A percentile compares a stretch with the other conserved stretches of the same genome.
Evolutionary conservation across 306 rosid genomes (phyloP).

Genomic region (Geum urbanum): DNA sequence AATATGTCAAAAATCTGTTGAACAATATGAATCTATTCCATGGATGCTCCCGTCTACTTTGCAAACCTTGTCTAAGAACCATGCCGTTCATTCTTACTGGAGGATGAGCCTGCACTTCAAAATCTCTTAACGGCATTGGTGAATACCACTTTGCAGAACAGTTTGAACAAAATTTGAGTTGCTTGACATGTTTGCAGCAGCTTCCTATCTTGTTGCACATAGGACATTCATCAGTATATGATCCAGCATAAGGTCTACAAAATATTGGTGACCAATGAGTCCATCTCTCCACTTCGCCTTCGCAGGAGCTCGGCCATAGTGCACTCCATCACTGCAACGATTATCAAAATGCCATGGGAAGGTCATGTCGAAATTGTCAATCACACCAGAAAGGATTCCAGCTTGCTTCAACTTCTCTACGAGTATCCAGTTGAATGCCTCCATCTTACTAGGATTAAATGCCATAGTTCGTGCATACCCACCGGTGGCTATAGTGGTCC

Average conservation of each 20-base stretch:
- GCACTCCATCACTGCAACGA: constrained; percentile 83
- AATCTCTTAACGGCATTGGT: background rate
- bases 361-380: constrained; percentile 82
- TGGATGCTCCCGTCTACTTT: constrained; percentile 30
- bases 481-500: constrained; percentile 79
- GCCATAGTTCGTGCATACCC: constrained; percentile 72
- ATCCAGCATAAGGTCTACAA: constrained; percentile 83
- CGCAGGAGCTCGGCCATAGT: constrained; percentile 75
- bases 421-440: constrained; percentile 62
- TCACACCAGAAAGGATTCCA: constrained; percentile 61
- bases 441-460: constrained; percentile 86
- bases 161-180: background rate
- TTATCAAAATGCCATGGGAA: constrained; percentile 92
- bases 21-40: constrained; percentile 21
- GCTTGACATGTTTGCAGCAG: constrained; percentile 6
- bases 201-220: constrained; percentile 47
- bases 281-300: constrained; percentile 86
- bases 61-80: background rate
- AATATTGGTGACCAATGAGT: constrained; percentile 79
- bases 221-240: constrained; percentile 74
- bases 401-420: constrained; percentile 58
- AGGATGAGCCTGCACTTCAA: constrained; percentile 7
- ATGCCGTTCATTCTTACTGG: constrained; percentile 1
- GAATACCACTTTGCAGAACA: constrained; percentile 7
- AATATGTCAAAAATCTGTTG: constrained; percentile 27